phyloP scores from a whole-genome alignment of 2,329 filamentous ascomycete species.

The Thermomyces lanuginosus region DNA sequence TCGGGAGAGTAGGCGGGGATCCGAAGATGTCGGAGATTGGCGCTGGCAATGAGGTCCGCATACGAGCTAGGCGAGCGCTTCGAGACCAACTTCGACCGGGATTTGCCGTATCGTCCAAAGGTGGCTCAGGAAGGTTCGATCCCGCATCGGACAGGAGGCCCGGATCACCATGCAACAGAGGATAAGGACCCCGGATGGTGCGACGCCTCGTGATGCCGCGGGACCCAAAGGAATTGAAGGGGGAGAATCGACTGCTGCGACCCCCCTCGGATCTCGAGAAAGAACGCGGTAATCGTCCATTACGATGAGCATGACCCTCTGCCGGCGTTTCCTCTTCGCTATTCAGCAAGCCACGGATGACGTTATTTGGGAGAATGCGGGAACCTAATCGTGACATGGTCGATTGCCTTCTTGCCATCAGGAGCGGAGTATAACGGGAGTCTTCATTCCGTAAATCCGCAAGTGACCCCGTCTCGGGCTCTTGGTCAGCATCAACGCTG shows the following conservation, averaged over 20 bases:
- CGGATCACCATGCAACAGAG: conserved; percentile 22
- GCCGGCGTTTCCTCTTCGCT: conserved; percentile 31
- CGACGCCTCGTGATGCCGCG: conserved; percentile 26
- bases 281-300: conserved; percentile 25
- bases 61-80: conserved; percentile 24
- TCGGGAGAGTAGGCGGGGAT: conserved; percentile 14
- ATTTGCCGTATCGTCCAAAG: conserved; percentile 14
- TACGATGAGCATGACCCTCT: conserved; percentile 29
- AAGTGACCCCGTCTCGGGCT: conserved; percentile 22
- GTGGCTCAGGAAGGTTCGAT: too few species aligned
- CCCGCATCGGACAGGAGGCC: conserved; percentile 15
- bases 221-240: conserved; percentile 24
- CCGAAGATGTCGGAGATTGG: conserved; percentile 31
- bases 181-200: conserved; percentile 23
- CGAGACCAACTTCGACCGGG: conserved; percentile 21
- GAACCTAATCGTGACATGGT: conserved; percentile 34
- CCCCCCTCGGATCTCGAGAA: conserved; percentile 18
- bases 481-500: conserved; percentile 16
- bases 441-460: conserved; percentile 17
- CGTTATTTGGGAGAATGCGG: conserved; percentile 31
- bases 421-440: conserved; percentile 16
- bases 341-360: conserved; percentile 27
- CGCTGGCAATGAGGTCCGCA: conserved; percentile 28
- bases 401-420: conserved; percentile 27
- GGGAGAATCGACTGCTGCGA: conserved; percentile 23